A percentile compares a stretch with the other conserved stretches of the same genome.
Conservation (phyloP, 2,329 filamentous ascomycete species). For the Sporothrix inflata region DNA sequence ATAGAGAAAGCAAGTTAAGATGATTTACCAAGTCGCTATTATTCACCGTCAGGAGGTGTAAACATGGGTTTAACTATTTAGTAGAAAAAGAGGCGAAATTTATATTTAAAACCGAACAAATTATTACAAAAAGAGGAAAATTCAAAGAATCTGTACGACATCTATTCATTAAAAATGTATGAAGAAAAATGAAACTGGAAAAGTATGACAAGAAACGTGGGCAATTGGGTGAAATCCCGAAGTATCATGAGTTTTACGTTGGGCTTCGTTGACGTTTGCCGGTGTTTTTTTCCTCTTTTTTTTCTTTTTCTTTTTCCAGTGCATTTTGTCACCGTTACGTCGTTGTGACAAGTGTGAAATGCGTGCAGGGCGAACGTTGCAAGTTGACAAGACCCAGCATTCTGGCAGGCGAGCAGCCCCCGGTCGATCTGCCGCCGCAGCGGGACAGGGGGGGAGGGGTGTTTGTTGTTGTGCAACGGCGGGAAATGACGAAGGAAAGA, state of each 20-base stretch:
- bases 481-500: slow-evolving; percentile 17
- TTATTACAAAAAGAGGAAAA: background rate
- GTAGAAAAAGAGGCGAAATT: too few relatives aligned
- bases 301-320: too few relatives aligned
- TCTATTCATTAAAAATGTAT: background rate
- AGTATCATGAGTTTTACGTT: background rate
- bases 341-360: background rate
- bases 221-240: too few relatives aligned
- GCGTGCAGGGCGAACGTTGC: background rate
- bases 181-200: background rate
- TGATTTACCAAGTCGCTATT: background rate
- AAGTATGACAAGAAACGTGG: too few relatives aligned
- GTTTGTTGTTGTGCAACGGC: background rate
- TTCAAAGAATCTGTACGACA: too few relatives aligned
- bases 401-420: slow-evolving; percentile 33
- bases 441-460: slow-evolving; percentile 28
- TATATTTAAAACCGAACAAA: background rate
- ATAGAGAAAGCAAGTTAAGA: background rate
- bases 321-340: background rate
- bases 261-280: too few relatives aligned
- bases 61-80: too few relatives aligned
- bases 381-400: slow-evolving; percentile 27
- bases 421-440: slow-evolving; percentile 35
- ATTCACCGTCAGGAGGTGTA: too few relatives aligned
- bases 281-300: too few relatives aligned